These are phyloP conservation scores for Euphorbia lathyris DNA, from an alignment of 345 rosid genomes.

Conservation along the genomic window DNA sequence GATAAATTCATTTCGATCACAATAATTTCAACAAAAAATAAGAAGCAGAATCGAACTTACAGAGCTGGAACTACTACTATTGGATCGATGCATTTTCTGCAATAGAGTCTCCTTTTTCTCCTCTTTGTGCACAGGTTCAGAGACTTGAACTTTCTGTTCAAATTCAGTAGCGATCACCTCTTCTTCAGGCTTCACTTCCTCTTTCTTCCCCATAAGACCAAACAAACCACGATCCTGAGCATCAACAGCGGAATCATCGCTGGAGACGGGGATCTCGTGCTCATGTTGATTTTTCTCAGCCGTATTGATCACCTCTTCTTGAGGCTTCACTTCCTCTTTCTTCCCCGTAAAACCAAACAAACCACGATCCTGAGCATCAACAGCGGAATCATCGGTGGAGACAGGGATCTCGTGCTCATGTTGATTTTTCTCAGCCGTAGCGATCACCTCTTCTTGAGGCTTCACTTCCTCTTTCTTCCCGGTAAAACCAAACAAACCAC, in stretches of 20 bases:
- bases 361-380: slow-evolving; percentile 47
- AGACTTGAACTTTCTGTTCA: slow-evolving; percentile 59
- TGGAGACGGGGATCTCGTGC: slow-evolving; percentile 31
- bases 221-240: slow-evolving; percentile 70
- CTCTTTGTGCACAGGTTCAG: slow-evolving; percentile 37
- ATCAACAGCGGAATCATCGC: slow-evolving; percentile 33
- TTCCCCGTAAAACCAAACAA: too few relatives aligned
- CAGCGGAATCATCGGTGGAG: slow-evolving; percentile 19
- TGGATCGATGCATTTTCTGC: slow-evolving; percentile 67
- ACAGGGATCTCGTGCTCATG: slow-evolving; percentile 33
- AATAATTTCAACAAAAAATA: neutral
- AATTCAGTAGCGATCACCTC: slow-evolving; percentile 55
- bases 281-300: too few relatives aligned
- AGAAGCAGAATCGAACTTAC: slow-evolving; percentile 44
- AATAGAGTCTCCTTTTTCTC: slow-evolving; percentile 54
- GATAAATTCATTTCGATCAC: neutral
- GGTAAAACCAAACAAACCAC: too few relatives aligned
- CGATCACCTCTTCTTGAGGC: too few relatives aligned
- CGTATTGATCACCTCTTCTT: too few relatives aligned
- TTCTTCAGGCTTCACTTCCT: slow-evolving; percentile 56
- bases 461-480: too few relatives aligned
- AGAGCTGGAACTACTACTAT: slow-evolving; percentile 89
- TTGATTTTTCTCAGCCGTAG: too few relatives aligned
- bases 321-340: too few relatives aligned
- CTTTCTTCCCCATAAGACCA: slow-evolving; percentile 74